These are phyloP conservation scores for Xylaria sp. DNA, from an alignment of 2,329 filamentous ascomycete genomes.

Conservation along the genomic window DNA sequence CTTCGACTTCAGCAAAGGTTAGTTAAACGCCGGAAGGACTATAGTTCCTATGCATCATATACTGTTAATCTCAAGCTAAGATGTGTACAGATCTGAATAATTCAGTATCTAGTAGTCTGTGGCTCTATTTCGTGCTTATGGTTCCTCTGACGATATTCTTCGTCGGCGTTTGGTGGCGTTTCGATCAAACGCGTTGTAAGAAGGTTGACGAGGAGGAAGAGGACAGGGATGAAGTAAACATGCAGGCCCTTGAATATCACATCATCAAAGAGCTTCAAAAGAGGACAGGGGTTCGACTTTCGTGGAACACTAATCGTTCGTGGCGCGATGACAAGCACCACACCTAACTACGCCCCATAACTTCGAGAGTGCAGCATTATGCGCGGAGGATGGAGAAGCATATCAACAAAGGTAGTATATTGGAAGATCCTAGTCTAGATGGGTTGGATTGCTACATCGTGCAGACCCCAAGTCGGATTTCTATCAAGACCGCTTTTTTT, in stretches of 20 bases:
- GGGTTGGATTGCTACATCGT: background rate
- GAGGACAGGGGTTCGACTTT: conserved; percentile 10
- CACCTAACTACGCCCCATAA: background rate
- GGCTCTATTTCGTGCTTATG: conserved; percentile 21
- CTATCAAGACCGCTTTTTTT: background rate
- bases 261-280: conserved; percentile 21
- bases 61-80: background rate
- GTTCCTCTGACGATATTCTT: conserved; percentile 15
- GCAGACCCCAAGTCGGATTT: background rate
- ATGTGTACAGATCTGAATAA: background rate
- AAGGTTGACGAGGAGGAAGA: conserved; percentile 11
- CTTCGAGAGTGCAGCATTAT: background rate
- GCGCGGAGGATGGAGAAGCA: background rate
- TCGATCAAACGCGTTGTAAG: conserved; percentile 4
- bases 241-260: conserved; percentile 11
- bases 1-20: conserved; percentile 29
- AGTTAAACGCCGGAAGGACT: background rate
- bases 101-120: conserved; percentile 13
- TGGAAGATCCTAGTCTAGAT: background rate
- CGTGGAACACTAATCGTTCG: conserved; percentile 1
- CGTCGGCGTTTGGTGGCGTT: conserved; percentile 11
- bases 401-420: background rate
- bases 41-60: background rate
- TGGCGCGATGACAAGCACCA: background rate
- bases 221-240: conserved; percentile 7